Percentiles rank a stretch among this genome's conserved stretches.
These are phyloP conservation scores for Russula olivacea DNA, from an alignment of 768 basidiomycete genomes.

Conservation along the genomic window DNA sequence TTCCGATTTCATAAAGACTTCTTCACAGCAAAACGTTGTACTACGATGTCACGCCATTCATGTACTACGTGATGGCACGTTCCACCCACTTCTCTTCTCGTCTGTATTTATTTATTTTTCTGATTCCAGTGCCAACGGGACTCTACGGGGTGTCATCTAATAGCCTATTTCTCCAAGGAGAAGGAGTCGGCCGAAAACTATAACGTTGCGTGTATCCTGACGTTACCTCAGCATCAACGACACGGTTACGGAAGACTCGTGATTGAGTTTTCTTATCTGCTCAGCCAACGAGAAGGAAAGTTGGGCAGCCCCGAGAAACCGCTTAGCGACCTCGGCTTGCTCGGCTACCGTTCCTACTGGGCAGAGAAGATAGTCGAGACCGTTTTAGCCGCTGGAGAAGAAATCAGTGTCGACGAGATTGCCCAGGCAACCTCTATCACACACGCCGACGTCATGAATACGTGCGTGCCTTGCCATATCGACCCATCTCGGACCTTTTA, in stretches of 20 bases:
- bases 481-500: neutral
- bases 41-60: conserved; percentile 98
- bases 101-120: conserved; percentile 8
- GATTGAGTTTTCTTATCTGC: conserved; percentile 97
- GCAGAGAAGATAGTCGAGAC: conserved; percentile 93
- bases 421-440: conserved; percentile 94
- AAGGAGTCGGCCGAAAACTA: conserved; percentile 98
- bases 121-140: conserved; percentile 67
- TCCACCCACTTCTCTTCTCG: neutral
- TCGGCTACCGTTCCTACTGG: conserved; percentile 96
- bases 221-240: conserved; percentile 97
- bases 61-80: conserved; percentile 97
- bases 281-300: conserved; percentile 94
- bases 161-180: conserved; percentile 99
- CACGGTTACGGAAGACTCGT: conserved; percentile 92
- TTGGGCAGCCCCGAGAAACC: conserved; percentile 98
- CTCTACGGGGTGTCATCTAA: conserved; percentile 84
- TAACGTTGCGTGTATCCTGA: conserved; percentile 97
- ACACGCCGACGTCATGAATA: conserved; percentile 96
- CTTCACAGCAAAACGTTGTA: conserved; percentile 85
- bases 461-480: conserved; percentile 51
- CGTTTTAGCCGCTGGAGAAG: conserved; percentile 60
- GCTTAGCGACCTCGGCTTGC: conserved; percentile 85
- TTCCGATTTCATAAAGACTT: conserved; percentile 4
- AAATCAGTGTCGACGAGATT: conserved; percentile 93